phyloP scores from a whole-genome alignment of 2,329 filamentous ascomycete genomes.

The Colletotrichum sublineola region DNA sequence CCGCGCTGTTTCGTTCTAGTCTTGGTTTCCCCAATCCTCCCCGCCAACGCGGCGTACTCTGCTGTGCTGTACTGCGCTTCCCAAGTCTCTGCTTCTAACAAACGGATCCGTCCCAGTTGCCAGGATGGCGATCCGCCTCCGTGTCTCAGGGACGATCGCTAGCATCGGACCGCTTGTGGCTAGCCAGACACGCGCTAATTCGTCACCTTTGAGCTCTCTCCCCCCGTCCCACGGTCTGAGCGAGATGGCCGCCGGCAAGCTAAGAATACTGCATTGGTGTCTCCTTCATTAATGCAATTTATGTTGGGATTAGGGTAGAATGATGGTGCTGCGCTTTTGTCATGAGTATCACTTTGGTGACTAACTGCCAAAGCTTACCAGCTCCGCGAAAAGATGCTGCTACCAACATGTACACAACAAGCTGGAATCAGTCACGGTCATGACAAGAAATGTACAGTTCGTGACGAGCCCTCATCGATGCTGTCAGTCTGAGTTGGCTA shows the following conservation, averaged over 20 bases:
- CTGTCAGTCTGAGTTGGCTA: not conserved
- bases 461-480: not conserved
- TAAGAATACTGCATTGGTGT: not conserved
- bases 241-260: not conserved
- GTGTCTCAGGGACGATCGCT: not conserved
- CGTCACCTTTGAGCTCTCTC: not conserved
- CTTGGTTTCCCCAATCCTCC: not conserved
- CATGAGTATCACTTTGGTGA: not conserved
- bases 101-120: not conserved
- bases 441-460: not conserved
- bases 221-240: not conserved
- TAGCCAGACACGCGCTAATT: not conserved
- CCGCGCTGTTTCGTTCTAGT: not conserved
- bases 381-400: not conserved
- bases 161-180: not conserved
- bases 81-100: not conserved
- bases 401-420: not conserved
- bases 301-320: not conserved
- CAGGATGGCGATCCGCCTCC: not conserved
- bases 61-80: not conserved
- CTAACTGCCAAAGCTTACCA: not conserved
- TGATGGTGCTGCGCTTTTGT: not conserved
- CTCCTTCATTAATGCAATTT: not conserved
- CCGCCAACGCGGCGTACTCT: not conserved
- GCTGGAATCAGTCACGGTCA: no score